Evolutionary conservation across 179 eudicot genomes (phyloP), one percentile per base, ranked within the genome.

Genomic region (Nepenthes alata): DNA sequence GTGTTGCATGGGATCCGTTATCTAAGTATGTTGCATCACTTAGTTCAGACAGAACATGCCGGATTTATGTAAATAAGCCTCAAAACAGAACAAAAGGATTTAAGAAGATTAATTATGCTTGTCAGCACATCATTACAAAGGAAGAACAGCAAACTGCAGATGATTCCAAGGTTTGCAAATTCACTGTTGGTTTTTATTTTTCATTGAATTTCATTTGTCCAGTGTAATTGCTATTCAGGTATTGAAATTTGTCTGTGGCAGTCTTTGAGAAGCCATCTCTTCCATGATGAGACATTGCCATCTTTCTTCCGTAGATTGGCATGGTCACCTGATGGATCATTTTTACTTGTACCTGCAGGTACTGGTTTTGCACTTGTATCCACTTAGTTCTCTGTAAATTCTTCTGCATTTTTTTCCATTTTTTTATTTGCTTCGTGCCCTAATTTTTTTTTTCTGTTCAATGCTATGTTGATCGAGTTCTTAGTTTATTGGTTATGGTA

Each of bases 241-340:
- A 34, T 60, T 16, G 14, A 14, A n/a, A 37, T 37, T 44, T 38
- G 41, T 45, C 60, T 38, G 13, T 37, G 47, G 77, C 95, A 93
- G 98, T 68, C 83, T 60, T 71, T 52, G 58, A 87, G 74, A 78
- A 76, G 69, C 71, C 90, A 93, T 74, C 96, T 93, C 59, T 93
- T 93, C 69, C 94, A 81, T 67, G 98, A 93, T 38, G 98, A 93
- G 83, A 93, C 98, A 44, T 71, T 93, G 68, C 95, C 96, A 54
- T 93, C 98, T 70, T 93, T 93, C 75, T 93, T 93, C 73, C 83
- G 98, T 75, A 85, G 98, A 82, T 72, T 93, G 70, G 83, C 89
- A 37, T 93, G 98, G 98, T 86, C 98, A 52, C 93, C 96, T 47
- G 98, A 93, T 79, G 98, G 98, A 37, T 85, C 96, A 39, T 93